These are phyloP conservation scores for Lupinus albus DNA, from an alignment of 306 rosid species.

Conservation along the genomic window DNA sequence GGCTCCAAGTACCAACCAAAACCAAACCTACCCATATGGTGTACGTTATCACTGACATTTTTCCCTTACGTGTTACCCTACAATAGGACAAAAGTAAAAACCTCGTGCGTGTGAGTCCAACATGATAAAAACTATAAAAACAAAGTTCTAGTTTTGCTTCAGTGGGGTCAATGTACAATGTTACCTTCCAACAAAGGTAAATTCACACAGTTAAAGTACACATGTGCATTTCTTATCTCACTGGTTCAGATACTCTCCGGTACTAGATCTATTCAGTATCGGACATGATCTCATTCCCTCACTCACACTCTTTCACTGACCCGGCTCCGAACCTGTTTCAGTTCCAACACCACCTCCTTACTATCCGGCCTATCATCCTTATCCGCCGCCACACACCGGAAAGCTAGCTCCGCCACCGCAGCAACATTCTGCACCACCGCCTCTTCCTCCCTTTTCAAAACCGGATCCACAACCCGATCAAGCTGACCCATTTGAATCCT, in stretches of 20 bases:
- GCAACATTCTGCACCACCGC: constrained; percentile 49
- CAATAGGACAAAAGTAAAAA: neutral
- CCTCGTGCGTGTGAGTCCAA: constrained; percentile 42
- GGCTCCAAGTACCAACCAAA: neutral
- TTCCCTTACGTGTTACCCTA: constrained; percentile 28
- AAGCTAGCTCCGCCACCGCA: constrained; percentile 82
- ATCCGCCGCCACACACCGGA: constrained; percentile 90
- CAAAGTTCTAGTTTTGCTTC: neutral
- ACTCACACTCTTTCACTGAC: constrained; percentile 35
- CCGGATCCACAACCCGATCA: constrained; percentile 73
- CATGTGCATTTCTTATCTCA: constrained; percentile 42
- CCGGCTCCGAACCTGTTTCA: constrained; percentile 54
- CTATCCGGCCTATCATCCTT: constrained; percentile 92
- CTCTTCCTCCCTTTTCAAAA: constrained; percentile 45
- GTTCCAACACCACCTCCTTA: constrained; percentile 80
- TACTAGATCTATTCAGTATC: too few species aligned
- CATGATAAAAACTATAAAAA: constrained; percentile 12
- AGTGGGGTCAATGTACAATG: constrained; percentile 30
- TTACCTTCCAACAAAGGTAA: constrained; percentile 36
- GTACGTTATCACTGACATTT: constrained; percentile 41
- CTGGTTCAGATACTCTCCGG: too few species aligned
- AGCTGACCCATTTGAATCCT: constrained; percentile 86
- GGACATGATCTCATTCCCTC: too few species aligned
- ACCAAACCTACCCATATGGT: constrained; percentile 7
- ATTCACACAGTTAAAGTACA: constrained; percentile 54